Evolutionary conservation across 441 rosid species (phyloP).

Genomic region (Pelargonium myrrhifolium): DNA sequence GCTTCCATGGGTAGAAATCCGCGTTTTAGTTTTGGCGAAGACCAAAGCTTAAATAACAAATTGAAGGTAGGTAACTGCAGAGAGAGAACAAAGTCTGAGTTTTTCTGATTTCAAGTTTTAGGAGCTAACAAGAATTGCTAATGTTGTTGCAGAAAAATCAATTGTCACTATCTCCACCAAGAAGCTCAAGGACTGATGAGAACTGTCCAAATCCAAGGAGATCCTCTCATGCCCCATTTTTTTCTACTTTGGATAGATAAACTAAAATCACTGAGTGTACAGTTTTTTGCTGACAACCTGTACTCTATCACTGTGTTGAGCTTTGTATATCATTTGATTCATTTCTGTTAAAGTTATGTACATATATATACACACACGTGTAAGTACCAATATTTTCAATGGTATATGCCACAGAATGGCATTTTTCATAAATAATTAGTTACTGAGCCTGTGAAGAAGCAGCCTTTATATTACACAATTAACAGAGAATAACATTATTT

Average conservation of each 20-base stretch:
- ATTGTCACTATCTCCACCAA: conserved; percentile 43
- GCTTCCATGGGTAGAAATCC: conserved; percentile 53
- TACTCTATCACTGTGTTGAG: background rate
- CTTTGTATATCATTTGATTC: background rate
- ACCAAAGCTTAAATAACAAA: conserved; percentile 41
- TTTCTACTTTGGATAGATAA: conserved; percentile 50
- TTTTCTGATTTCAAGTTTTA: background rate
- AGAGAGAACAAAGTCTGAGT: conserved; percentile 14
- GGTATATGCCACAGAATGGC: background rate
- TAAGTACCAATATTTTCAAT: background rate
- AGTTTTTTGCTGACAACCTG: background rate
- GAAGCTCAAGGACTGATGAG: conserved; percentile 39
- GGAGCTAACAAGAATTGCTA: no score
- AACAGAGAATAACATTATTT: no score
- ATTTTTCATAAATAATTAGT: background rate
- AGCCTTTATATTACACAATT: no score
- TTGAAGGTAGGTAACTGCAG: conserved; percentile 40
- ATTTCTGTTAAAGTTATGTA: background rate
- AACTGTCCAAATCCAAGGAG: conserved; percentile 53
- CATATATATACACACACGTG: background rate
- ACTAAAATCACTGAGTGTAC: background rate
- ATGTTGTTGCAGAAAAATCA: conserved; percentile 50
- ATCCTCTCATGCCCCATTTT: conserved; percentile 45
- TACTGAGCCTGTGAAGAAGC: no score
- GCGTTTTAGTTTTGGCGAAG: conserved; percentile 27